Base-by-base conservation (phyloP, 495 filamentous ascomycete species). In the Neurospora sp. region DNA sequence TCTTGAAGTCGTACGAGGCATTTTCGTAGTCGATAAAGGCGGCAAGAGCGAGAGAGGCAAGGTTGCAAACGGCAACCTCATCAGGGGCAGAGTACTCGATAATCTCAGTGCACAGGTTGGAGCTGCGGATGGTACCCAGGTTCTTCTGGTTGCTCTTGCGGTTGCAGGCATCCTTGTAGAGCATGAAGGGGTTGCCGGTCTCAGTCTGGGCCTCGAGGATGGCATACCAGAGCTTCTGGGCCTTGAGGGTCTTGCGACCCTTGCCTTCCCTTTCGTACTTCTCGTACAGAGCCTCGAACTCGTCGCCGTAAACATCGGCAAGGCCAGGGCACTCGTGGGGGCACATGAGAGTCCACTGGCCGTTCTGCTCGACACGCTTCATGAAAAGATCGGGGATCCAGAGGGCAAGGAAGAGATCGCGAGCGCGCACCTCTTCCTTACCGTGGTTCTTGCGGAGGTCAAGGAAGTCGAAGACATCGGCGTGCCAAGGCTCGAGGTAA, bases 121-220 rank as follows among this genome's bases (percentile, higher is more conserved):
- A 99, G 88, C 93, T 97, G 80, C 93, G 93, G 78, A 99, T 98
- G 66, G 94, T 97, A 66, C 96, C 96, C 39, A 99, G 88, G 81
- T 99, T 99, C 91, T 98, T 97, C 84, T 99, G 96, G 89, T 99
- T 99, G 87, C 94, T 97, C 90, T 99, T 99, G 78, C 90, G 89
- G 87, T 99, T 99, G 88, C 93, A 95, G 76, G 92, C 89, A 83
- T 99, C 96, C 87, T 99, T 99, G 91, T 99, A 99, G 72, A 97
- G 90, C 93, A 99, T 98, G 87, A 96, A 99, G 66, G 96, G 96
- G 84, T 97, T 97, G 73, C 96, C 96, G 49, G 96, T 99, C 89
- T 99, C 96, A 39, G 94, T 97, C 86, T 99, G 96, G 73, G 96
- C 91, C 83, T 99, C 96, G 49, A 99, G 89, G 75, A 99, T 97